Evolutionary conservation across 768 basidiomycete genomes (phyloP).

Genomic region (Auriscalpium microsporum): DNA sequence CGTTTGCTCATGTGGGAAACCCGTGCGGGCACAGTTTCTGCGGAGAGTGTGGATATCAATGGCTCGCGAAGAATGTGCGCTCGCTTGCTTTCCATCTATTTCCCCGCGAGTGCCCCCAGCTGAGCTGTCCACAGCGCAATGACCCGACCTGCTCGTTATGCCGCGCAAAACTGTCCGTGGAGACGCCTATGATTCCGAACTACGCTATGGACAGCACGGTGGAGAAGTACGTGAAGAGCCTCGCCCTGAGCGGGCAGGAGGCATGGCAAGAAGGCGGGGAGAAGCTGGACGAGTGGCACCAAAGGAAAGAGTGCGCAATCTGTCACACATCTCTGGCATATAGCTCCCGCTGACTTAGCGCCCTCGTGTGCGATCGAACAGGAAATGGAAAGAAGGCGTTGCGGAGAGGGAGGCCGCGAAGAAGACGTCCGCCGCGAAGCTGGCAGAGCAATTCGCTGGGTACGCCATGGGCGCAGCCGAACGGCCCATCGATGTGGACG

Average conservation of each 20-base stretch:
- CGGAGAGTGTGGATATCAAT: slow-evolving; percentile 55
- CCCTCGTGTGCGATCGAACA: not conserved
- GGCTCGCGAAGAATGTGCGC: slow-evolving; percentile 48
- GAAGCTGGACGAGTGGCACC: slow-evolving; percentile 41
- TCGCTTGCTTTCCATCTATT: not conserved
- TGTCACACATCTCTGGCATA: not conserved
- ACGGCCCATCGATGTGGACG: too few species aligned
- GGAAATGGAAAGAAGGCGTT: slow-evolving; percentile 10
- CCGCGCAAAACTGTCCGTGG: slow-evolving; percentile 35
- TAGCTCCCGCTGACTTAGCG: slow-evolving; percentile 1
- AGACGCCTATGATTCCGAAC: slow-evolving; percentile 53
- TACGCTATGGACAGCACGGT: slow-evolving; percentile 52
- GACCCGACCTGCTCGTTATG: slow-evolving; percentile 52
- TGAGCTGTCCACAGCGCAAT: slow-evolving; percentile 23
- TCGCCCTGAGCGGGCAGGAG: slow-evolving; percentile 35
- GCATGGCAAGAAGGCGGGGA: slow-evolving; percentile 48
- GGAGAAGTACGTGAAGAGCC: slow-evolving; percentile 45
- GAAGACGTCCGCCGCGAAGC: not conserved
- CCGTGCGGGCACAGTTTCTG: slow-evolving; percentile 73
- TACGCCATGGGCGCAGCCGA: not conserved
- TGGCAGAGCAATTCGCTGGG: not conserved
- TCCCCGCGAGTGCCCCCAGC: not conserved
- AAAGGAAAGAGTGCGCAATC: slow-evolving; percentile 42
- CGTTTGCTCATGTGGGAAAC: slow-evolving; percentile 51
- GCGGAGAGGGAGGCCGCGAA: not conserved